Percentiles rank a stretch among this genome's conserved stretches.
Evolutionary conservation across 1,139 yeast genomes (phyloP).

Genomic region (Meyerozyma sp.): DNA sequence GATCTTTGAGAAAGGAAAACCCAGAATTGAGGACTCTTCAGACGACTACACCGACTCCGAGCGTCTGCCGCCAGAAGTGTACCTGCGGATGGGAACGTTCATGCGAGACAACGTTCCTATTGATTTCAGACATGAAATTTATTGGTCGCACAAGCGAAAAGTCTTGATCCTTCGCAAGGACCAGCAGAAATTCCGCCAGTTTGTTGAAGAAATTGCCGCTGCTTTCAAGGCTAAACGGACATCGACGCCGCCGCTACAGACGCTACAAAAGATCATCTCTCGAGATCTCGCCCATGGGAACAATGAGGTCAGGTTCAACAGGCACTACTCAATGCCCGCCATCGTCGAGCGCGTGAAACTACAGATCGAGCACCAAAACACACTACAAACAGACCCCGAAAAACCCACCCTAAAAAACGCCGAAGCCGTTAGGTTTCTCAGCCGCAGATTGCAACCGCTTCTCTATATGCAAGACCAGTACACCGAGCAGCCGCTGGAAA

Average conservation of each 20-base stretch:
- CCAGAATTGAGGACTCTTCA: neutral
- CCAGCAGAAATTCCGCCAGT: slow-evolving; percentile 7
- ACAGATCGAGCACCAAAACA: slow-evolving; percentile 1
- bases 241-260: slow-evolving; percentile 2
- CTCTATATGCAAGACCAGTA: slow-evolving; percentile 2
- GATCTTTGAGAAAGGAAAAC: slow-evolving; percentile 3
- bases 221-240: slow-evolving; percentile 4
- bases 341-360: slow-evolving; percentile 6
- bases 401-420: slow-evolving; percentile 2
- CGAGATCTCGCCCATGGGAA: slow-evolving; percentile 9
- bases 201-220: slow-evolving; percentile 6
- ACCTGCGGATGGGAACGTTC: slow-evolving; percentile 4
- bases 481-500: slow-evolving; percentile 1
- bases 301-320: slow-evolving; percentile 10
- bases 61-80: neutral
- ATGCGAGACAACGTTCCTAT: slow-evolving; percentile 8
- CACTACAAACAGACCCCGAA: slow-evolving; percentile 2
- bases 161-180: slow-evolving; percentile 7
- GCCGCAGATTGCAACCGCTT: slow-evolving; percentile 8
- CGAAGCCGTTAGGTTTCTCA: slow-evolving; percentile 5
- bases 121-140: slow-evolving; percentile 6
- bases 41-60: neutral
- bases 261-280: slow-evolving; percentile 5
- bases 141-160: slow-evolving; percentile 8
- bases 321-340: slow-evolving; percentile 7